Evolutionary conservation across 805 yeast species (phyloP), one percentile per base, ranked within the genome.

Genomic region (Groenewaldozyma tartarivorans): DNA sequence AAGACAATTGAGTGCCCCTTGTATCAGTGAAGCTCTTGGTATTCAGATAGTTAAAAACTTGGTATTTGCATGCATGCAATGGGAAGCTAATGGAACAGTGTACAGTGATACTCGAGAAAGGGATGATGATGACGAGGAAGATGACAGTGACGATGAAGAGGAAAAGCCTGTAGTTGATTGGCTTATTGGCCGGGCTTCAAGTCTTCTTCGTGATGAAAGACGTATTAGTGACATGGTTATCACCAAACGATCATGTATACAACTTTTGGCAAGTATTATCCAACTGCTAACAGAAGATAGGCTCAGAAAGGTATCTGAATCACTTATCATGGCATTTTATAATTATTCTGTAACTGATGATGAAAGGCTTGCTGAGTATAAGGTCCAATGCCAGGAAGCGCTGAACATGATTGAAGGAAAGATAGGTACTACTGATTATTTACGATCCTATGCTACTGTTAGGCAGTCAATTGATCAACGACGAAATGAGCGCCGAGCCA

Each of bases 1-100:
- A 44, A 81, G 88, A 52, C 95, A 85, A 64, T 62, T 90, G 36
- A 76, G 81, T 20, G 95, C 96, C 1, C 92, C 95, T 2, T 60
- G 71, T 4, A 67, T 87, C 20, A 62, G 81, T 3, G 79, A 77
- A 39, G 73, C 69, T 0, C 64, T 86, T 42, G 81, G 83, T 0
- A 57, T 68, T 15, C 81, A 79, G 54, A 68, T 74, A 21, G 76
- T 81, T 18, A 83, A 80, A 57, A 79, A 80, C 45, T 58, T 88
- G 46, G 77, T 80, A 1, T 57, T 66, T 29, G 67, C 85, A 22
- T 66, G 79, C 4, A 69, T 71, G 60, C 61, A 62, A 41, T 87
- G 95, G 95, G 69, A 73, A 21, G 52, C 59, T 19, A 56, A 67
- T 3, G 45, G 65, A 9, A 66, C 74, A 0, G 47, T 38, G 17